Percentiles rank a stretch among this genome's conserved stretches.
Evolutionary conservation across 352 stramenopile species (phyloP).

Genomic region (Globisporangium viniferum): DNA sequence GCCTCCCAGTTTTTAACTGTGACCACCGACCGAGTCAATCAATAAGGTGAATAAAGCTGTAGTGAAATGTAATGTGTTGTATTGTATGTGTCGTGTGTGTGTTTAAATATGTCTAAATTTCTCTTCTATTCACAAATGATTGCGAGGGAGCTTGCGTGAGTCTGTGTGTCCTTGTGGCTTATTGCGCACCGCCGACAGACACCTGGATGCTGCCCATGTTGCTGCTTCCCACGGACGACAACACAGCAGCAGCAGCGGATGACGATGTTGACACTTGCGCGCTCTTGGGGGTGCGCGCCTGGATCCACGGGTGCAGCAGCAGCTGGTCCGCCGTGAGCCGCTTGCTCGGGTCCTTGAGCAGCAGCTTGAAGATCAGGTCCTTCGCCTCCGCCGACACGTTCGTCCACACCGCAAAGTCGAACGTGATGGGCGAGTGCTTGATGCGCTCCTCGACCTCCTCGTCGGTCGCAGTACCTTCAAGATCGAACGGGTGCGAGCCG

Average conservation of each 20-base stretch:
- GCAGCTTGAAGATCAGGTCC: slow-evolving; percentile 86
- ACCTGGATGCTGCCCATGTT: slow-evolving; percentile 7
- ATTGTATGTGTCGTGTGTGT: neutral
- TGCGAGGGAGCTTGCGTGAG: no score
- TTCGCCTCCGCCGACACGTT: slow-evolving; percentile 87
- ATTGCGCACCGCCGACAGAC: neutral
- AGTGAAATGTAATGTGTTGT: neutral
- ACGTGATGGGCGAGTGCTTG: slow-evolving; percentile 42
- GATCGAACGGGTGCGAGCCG: slow-evolving; percentile 90
- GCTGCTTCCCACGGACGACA: slow-evolving; percentile 7
- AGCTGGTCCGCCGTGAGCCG: slow-evolving; percentile 88
- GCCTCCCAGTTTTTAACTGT: no score
- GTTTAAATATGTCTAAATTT: neutral
- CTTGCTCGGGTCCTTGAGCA: slow-evolving; percentile 80
- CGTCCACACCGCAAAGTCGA: slow-evolving; percentile 47
- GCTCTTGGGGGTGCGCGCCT: slow-evolving; percentile 2
- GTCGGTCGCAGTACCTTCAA: slow-evolving; percentile 83
- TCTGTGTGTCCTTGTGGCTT: neutral
- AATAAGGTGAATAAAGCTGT: no score
- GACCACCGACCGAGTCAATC: no score
- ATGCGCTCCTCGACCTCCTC: slow-evolving; percentile 84
- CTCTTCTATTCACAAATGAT: neutral
- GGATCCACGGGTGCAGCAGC: slow-evolving; percentile 91
- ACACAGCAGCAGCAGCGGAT: slow-evolving; percentile 5
- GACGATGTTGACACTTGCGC: slow-evolving; percentile 9